Evolutionary conservation across 73 alveolate genomes (phyloP), one percentile per base, ranked within the genome.

Genomic region (Tetrahymena thermophila): DNA sequence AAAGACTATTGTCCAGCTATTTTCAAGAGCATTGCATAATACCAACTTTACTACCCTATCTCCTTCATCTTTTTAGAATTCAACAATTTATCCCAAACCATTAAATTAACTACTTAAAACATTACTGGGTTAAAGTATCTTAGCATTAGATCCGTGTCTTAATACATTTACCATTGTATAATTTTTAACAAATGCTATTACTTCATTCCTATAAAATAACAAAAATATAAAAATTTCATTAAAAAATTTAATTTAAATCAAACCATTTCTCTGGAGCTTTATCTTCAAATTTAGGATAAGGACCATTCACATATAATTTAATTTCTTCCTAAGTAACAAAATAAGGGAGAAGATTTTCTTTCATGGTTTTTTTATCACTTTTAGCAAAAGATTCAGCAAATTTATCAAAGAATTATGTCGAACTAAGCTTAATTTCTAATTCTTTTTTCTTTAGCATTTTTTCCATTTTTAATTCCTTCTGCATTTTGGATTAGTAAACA

Each of bases 281-380:
- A 35, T 98, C 99, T 96, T 97, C 98, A 96, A 93, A 98, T 94
- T 98, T 97, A 28, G 99, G 98, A 94, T 96, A 98, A 44, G 99
- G 99, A n/a, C 98, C 99, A 21, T 94, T 95, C 13, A 98, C 96
- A 84, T 94, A 97, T 94, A 96, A 96, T 37, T 96, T 97, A 0
- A 96, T 96, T 83, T 97, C 98, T 35, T 98, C 99, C 11, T 93
- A 58, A 23, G 96, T 95, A n/a, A 98, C 98, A 94, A 98, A 97
- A 97, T 94, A 97, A 35, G 98, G 98, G 35, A 96, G 89, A 56
- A 98, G 37, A 85, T 98, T 97, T 42, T 98, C 99, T 95, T 98
- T 98, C 97, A 98, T 96, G 9, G 99, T 98, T 94, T 98, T 98
- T 94, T 98, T 98, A 95, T 98, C 99, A 35, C 98, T 93, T 40